These are phyloP conservation scores for Amphicarpaea edgeworthii DNA, from an alignment of 306 rosid genomes.

Conservation along the genomic window DNA sequence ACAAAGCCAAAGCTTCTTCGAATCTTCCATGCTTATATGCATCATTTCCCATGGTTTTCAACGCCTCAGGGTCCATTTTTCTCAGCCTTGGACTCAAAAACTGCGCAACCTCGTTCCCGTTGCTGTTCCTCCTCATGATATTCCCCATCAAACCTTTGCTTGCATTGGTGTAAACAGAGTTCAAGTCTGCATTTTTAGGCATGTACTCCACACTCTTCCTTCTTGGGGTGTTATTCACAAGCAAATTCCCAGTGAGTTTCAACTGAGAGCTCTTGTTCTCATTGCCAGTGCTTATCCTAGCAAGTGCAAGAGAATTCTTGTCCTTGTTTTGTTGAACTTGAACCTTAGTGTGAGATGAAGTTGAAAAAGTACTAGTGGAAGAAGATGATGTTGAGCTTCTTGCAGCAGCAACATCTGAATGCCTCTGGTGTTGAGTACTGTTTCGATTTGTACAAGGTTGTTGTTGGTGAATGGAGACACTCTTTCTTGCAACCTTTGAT, in stretches of 20 bases:
- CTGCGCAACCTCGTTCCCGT: constrained; percentile 49
- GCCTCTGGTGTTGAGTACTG: constrained; percentile 51
- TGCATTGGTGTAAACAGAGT: constrained; percentile 36
- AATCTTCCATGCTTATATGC: constrained; percentile 69
- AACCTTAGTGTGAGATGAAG: constrained; percentile 36
- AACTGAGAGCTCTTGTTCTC: constrained; percentile 50
- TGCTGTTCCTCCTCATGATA: constrained; percentile 68
- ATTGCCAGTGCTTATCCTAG: constrained; percentile 48
- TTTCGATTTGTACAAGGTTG: constrained; percentile 27
- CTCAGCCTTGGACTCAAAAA: constrained; percentile 43
- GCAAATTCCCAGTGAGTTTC: constrained; percentile 59
- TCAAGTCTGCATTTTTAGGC: constrained; percentile 46
- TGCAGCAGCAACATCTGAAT: constrained; percentile 69
- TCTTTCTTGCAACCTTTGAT: constrained; percentile 38
- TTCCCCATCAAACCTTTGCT: constrained; percentile 66
- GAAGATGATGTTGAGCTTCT: constrained; percentile 78
- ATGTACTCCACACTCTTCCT: constrained; percentile 40
- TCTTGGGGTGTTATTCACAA: constrained; percentile 54
- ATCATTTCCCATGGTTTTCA: constrained; percentile 84
- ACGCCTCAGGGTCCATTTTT: constrained; percentile 67
- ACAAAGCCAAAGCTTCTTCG: constrained; percentile 74
- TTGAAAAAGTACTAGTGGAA: constrained; percentile 53
- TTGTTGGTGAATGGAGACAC: constrained; percentile 38
- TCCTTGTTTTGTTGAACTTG: constrained; percentile 40
- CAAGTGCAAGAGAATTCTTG: constrained; percentile 46